phyloP scores from a whole-genome alignment of 148 eudicot genomes.

The Rhododendron williamsianum region DNA sequence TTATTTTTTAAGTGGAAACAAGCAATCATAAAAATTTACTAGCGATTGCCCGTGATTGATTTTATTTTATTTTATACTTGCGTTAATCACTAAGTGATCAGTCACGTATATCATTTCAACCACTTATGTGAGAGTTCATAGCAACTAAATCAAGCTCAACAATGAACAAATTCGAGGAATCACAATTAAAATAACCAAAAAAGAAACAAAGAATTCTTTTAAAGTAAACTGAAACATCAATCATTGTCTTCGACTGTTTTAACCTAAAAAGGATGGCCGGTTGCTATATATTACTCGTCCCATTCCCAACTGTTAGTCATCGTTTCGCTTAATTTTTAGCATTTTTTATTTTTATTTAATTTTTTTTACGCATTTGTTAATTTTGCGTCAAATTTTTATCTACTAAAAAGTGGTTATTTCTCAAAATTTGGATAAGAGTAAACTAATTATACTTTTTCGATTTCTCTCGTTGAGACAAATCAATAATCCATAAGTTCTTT shows the following conservation, averaged over 20 bases:
- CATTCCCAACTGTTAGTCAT: too few relatives aligned
- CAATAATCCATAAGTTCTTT: too few relatives aligned
- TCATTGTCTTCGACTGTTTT: background rate
- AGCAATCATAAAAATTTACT: background rate
- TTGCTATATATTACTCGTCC: too few relatives aligned
- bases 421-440: too few relatives aligned
- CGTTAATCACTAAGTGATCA: too few relatives aligned
- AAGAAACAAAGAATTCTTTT: background rate
- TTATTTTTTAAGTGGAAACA: background rate
- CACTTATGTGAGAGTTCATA: background rate
- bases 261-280: background rate
- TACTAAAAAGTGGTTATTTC: too few relatives aligned
- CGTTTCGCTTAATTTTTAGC: too few relatives aligned
- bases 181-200: background rate
- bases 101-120: background rate
- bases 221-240: background rate
- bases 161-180: background rate
- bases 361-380: too few relatives aligned
- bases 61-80: background rate
- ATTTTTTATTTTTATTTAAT: too few relatives aligned
- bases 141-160: background rate
- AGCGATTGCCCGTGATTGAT: background rate
- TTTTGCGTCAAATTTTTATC: too few relatives aligned
- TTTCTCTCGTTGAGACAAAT: too few relatives aligned
- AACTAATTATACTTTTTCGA: too few relatives aligned